Percentiles rank a stretch among this genome's conserved stretches.
Conservation (phyloP, 331 rosid species). For the Dryas integrifolia region DNA sequence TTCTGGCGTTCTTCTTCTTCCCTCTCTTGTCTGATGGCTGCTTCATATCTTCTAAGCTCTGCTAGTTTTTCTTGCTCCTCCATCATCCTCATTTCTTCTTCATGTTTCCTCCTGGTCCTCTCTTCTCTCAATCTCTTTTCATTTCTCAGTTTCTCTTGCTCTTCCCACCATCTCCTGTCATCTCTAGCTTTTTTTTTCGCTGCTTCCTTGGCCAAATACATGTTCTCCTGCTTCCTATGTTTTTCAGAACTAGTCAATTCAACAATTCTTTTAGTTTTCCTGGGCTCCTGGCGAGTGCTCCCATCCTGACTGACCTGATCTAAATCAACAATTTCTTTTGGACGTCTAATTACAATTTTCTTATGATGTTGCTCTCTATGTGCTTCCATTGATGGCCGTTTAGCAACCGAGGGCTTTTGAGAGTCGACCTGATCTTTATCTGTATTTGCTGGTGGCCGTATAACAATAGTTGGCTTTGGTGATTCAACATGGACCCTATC, state of each 20-base stretch:
- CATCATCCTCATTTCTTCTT: constrained; percentile 62
- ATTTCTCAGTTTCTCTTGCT: constrained; percentile 64
- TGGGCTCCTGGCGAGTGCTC: constrained; percentile 48
- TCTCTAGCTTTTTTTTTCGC: constrained; percentile 54
- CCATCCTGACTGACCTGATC: constrained; percentile 69
- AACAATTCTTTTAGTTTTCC: constrained; percentile 83
- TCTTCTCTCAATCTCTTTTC: constrained; percentile 61
- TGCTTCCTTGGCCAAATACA: constrained; percentile 39
- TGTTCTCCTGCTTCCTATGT: constrained; percentile 53
- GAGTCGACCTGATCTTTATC: constrained; percentile 47
- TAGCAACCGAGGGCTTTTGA: constrained; percentile 33
- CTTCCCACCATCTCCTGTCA: constrained; percentile 71
- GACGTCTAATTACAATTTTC: constrained; percentile 69
- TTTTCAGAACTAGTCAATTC: constrained; percentile 70
- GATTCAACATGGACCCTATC: constrained; percentile 33
- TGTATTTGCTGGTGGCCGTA: constrained; percentile 69
- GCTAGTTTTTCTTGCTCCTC: constrained; percentile 69
- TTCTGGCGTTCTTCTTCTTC: constrained; percentile 85
- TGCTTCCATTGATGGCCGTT: constrained; percentile 46
- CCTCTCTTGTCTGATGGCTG: constrained; percentile 71
- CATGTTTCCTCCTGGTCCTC: constrained; percentile 52
- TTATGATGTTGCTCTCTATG: constrained; percentile 69
- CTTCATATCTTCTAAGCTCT: constrained; percentile 67
- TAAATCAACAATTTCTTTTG: constrained; percentile 67
- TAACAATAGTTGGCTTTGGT: constrained; percentile 56